Evolutionary conservation across 306 rosid species (phyloP).

Genomic region (Citrullus colocynthis): DNA sequence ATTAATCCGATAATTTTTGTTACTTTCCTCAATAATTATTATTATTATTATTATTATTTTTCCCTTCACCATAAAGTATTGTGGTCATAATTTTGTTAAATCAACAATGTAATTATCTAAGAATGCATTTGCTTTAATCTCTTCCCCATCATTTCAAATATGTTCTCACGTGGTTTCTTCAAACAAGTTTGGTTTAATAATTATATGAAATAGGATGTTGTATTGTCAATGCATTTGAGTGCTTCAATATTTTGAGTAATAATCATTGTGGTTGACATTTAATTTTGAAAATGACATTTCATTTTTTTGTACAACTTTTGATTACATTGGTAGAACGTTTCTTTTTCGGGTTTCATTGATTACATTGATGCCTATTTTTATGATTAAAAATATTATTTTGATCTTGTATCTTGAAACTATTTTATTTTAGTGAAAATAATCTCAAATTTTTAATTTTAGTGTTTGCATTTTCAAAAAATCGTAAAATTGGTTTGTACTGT

Average conservation of each 20-base stretch:
- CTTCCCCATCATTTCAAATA: background rate
- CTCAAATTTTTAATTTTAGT: no score
- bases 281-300: background rate
- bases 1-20: no score
- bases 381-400: no score
- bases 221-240: background rate
- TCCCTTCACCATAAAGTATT: background rate
- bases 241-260: background rate
- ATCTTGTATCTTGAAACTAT: no score
- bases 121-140: background rate
- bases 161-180: background rate
- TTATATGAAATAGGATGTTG: background rate
- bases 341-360: background rate
- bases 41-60: no score
- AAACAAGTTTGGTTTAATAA: background rate
- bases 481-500: no score
- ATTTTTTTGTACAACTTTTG: background rate
- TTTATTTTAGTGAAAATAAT: no score
- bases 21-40: no score
- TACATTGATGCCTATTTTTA: no score
- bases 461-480: no score
- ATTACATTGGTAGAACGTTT: background rate
- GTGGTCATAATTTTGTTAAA: background rate
- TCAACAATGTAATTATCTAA: background rate
- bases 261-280: background rate